Percentiles rank a stretch among this genome's conserved stretches.
These are phyloP conservation scores for Paraconiothyrium sp. DNA, from an alignment of 2,329 filamentous ascomycete species.

Conservation along the genomic window DNA sequence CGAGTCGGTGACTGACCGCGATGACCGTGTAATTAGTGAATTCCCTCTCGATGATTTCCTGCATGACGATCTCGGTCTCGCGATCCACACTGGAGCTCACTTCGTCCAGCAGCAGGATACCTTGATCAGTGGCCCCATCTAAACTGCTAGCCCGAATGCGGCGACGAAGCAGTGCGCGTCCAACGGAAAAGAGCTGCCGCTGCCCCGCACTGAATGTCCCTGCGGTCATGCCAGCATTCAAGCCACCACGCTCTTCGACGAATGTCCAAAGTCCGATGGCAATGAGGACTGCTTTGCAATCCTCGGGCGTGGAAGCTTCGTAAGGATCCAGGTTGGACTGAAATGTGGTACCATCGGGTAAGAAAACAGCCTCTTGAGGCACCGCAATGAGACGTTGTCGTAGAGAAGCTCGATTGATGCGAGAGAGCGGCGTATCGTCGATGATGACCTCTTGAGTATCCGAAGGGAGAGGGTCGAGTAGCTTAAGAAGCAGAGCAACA, in stretches of 20 bases:
- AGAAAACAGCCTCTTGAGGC: constrained; percentile 60
- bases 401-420: constrained; percentile 23
- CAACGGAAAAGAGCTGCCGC: constrained; percentile 69
- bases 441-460: constrained; percentile 52
- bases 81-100: constrained; percentile 59
- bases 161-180: constrained; percentile 60
- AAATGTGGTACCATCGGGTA: constrained; percentile 52
- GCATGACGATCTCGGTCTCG: constrained; percentile 65
- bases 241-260: constrained; percentile 35
- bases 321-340: constrained; percentile 57
- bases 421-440: constrained; percentile 53
- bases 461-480: constrained; percentile 49
- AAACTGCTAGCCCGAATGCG: constrained; percentile 16
- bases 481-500: constrained; percentile 55
- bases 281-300: constrained; percentile 51
- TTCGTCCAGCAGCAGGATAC: constrained; percentile 33
- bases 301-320: constrained; percentile 37
- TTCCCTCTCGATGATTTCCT: constrained; percentile 60
- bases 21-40: constrained; percentile 52
- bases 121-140: constrained; percentile 17
- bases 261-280: constrained; percentile 53
- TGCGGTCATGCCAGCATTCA: constrained; percentile 20
- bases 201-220: constrained; percentile 56
- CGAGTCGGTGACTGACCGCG: constrained; percentile 29
- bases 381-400: constrained; percentile 51